Conservation (phyloP, 306 rosid species). For the Begonia loranthoides region DNA sequence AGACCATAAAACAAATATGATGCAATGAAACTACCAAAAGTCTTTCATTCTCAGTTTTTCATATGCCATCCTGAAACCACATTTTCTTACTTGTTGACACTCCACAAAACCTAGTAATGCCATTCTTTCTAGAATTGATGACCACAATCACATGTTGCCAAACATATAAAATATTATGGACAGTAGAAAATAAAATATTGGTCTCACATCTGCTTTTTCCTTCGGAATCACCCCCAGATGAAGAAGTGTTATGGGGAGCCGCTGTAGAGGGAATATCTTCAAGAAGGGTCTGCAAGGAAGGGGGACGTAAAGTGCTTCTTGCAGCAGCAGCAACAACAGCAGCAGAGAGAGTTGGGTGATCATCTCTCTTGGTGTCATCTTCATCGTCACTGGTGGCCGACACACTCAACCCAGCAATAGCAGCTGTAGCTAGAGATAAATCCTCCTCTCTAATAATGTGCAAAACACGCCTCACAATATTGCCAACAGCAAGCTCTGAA, state of each 20-base stretch:
- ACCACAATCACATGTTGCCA: not conserved
- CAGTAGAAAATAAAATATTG: constrained; percentile 3
- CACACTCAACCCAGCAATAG: constrained; percentile 68
- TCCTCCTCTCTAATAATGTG: constrained; percentile 94
- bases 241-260: constrained; percentile 46
- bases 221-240: constrained; percentile 94
- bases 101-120: not conserved
- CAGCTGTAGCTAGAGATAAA: constrained; percentile 75
- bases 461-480: constrained; percentile 92
- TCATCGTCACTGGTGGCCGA: constrained; percentile 77
- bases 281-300: constrained; percentile 92
- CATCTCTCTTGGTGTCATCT: constrained; percentile 51
- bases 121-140: too few species aligned
- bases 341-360: constrained; percentile 65
- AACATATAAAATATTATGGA: not conserved
- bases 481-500: constrained; percentile 96
- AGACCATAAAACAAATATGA: not conserved
- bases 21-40: not conserved
- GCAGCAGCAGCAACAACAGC: constrained; percentile 93
- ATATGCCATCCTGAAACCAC: not conserved
- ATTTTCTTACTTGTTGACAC: not conserved
- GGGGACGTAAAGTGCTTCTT: constrained; percentile 91
- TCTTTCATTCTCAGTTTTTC: not conserved
- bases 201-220: constrained; percentile 85
- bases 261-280: constrained; percentile 60